phyloP scores from a whole-genome alignment of 768 basidiomycete genomes.

The Suillus brevipes region DNA sequence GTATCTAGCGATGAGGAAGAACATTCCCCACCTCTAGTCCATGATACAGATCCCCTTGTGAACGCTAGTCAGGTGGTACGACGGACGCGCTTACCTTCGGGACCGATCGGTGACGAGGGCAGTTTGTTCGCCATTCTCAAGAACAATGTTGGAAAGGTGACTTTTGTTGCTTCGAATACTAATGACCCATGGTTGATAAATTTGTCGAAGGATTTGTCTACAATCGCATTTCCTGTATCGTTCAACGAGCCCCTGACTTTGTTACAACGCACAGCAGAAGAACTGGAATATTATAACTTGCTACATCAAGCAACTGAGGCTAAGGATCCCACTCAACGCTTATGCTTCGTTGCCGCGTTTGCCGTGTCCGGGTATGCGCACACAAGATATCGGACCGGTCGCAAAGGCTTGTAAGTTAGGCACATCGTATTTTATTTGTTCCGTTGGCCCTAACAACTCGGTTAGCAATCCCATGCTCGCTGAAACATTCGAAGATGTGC shows the following conservation, averaged over 20 bases:
- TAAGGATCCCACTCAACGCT: constrained; percentile 60
- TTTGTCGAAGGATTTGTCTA: constrained; percentile 66
- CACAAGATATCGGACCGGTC: constrained; percentile 74
- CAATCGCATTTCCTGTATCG: constrained; percentile 81
- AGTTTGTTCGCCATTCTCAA: constrained; percentile 81
- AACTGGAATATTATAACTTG: constrained; percentile 74
- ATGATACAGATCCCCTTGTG: constrained; percentile 10
- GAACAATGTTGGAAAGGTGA: constrained; percentile 86
- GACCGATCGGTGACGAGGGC: constrained; percentile 70
- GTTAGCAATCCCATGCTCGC: constrained; percentile 84
- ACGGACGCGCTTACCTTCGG: constrained; percentile 60
- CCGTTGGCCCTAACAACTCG: constrained; percentile 4
- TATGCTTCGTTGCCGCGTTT: constrained; percentile 81
- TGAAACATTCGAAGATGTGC: constrained; percentile 83
- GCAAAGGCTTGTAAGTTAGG: constrained; percentile 79
- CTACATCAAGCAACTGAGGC: constrained; percentile 63
- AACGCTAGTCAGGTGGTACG: constrained; percentile 38
- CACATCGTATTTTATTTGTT: constrained; percentile 18
- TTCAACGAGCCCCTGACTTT: constrained; percentile 90
- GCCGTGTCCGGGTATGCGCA: constrained; percentile 84
- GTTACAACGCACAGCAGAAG: constrained; percentile 80
- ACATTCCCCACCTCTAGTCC: neutral
- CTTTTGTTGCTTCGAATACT: constrained; percentile 12
- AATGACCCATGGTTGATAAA: constrained; percentile 1
- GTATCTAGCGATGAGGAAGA: constrained; percentile 52